phyloP scores from a whole-genome alignment of 2,329 filamentous ascomycete species.

The Exophiala phaeomuriformis region DNA sequence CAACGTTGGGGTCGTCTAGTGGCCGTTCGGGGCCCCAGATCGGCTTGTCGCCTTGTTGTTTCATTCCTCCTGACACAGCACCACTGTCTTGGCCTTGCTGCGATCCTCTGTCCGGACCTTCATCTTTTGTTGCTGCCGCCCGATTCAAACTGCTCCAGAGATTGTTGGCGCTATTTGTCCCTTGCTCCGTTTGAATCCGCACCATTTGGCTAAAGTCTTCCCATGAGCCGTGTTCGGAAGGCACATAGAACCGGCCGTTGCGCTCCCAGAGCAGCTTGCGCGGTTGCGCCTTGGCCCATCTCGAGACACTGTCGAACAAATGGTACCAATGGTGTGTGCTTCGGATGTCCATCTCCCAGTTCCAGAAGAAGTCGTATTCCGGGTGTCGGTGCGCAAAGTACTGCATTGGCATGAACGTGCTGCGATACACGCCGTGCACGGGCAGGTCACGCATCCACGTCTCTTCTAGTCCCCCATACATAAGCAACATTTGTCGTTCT shows the following conservation, averaged over 20 bases:
- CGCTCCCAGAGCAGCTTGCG: conserved; percentile 77
- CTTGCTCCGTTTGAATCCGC: conserved; percentile 66
- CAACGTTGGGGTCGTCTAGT: conserved; percentile 55
- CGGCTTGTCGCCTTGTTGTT: conserved; percentile 49
- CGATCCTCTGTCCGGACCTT: too few species aligned
- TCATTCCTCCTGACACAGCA: conserved; percentile 25
- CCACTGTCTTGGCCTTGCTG: conserved; percentile 20
- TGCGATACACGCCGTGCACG: conserved; percentile 87
- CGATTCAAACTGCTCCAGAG: conserved; percentile 52
- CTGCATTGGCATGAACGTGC: conserved; percentile 88
- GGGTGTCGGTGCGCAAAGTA: conserved; percentile 83
- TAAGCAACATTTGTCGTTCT: conserved; percentile 80
- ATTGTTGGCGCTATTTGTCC: conserved; percentile 58
- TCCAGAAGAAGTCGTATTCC: conserved; percentile 88
- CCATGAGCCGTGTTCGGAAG: conserved; percentile 68
- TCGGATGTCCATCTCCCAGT: conserved; percentile 90
- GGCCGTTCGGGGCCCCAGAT: conserved; percentile 82
- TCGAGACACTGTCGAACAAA: conserved; percentile 60
- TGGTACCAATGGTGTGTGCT: conserved; percentile 85
- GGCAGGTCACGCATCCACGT: conserved; percentile 64
- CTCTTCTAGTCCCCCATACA: conserved; percentile 83
- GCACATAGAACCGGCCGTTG: conserved; percentile 69
- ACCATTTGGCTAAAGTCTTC: conserved; percentile 73
- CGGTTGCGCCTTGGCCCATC: conserved; percentile 65
- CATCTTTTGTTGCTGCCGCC: conserved; percentile 18